phyloP scores from a whole-genome alignment of 148 eudicot genomes.

The Euryodendron excelsum region DNA sequence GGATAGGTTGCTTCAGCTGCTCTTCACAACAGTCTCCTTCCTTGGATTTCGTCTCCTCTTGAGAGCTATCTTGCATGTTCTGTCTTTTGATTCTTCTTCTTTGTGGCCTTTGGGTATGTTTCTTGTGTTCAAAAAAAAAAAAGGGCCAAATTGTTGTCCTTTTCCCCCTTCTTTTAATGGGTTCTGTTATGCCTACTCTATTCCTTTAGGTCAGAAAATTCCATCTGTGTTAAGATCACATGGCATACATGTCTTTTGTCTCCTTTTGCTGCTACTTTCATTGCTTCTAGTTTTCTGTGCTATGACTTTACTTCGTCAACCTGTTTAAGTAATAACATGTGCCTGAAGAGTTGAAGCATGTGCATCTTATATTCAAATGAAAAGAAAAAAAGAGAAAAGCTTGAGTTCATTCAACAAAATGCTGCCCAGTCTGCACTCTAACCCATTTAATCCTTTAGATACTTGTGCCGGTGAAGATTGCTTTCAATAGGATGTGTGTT shows the following conservation, averaged over 20 bases:
- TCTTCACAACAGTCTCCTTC: neutral
- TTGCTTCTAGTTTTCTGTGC: conserved; percentile 13
- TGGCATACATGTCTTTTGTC: conserved; percentile 11
- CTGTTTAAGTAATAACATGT: conserved; percentile 8
- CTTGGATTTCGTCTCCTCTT: neutral
- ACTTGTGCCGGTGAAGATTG: no score
- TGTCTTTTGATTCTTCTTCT: conserved; percentile 8
- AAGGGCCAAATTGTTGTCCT: neutral
- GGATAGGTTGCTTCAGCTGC: neutral
- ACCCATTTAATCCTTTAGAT: neutral
- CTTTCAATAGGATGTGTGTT: no score
- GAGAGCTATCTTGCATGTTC: neutral
- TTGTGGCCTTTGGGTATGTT: neutral
- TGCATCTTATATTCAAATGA: neutral
- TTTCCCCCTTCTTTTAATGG: neutral
- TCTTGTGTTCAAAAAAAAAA: conserved; percentile 6
- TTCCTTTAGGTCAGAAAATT: conserved; percentile 11
- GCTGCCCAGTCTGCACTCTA: neutral
- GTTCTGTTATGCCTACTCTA: conserved; percentile 8
- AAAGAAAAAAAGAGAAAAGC: neutral
- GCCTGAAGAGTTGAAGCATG: conserved; percentile 3
- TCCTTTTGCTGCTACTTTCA: conserved; percentile 6
- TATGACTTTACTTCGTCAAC: conserved; percentile 11
- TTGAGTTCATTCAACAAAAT: conserved; percentile 4
- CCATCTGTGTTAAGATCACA: conserved; percentile 10